These are phyloP conservation scores for Plicaturopsis crispa DNA, from an alignment of 768 basidiomycete species.

Conservation along the genomic window DNA sequence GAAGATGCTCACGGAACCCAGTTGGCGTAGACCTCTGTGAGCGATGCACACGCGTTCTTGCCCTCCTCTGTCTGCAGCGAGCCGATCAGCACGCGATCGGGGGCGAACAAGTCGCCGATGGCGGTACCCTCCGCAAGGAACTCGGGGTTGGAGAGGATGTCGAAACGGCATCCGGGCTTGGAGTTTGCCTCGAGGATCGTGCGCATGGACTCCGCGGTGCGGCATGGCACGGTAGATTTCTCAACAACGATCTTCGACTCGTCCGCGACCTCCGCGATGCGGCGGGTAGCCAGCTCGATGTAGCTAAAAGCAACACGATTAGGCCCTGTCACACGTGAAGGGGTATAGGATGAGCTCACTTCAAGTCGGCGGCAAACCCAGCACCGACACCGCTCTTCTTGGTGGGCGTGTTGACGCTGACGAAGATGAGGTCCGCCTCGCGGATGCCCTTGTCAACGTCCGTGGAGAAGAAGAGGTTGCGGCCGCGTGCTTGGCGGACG, in stretches of 20 bases:
- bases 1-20: slow-evolving; percentile 80
- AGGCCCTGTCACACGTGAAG: slow-evolving; percentile 1
- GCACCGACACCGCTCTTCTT: slow-evolving; percentile 98
- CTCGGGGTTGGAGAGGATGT: slow-evolving; percentile 99
- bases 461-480: slow-evolving; percentile 96
- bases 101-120: slow-evolving; percentile 77
- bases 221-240: slow-evolving; percentile 98
- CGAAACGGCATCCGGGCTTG: slow-evolving; percentile 82
- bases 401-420: slow-evolving; percentile 97
- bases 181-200: slow-evolving; percentile 99
- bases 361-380: slow-evolving; percentile 96
- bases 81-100: slow-evolving; percentile 96
- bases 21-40: slow-evolving; percentile 83
- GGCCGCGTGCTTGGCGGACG: slow-evolving; percentile 79
- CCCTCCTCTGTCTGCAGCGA: slow-evolving; percentile 89
- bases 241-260: slow-evolving; percentile 98
- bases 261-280: slow-evolving; percentile 86
- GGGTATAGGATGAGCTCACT: slow-evolving; percentile 44
- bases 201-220: slow-evolving; percentile 98
- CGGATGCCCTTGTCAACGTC: slow-evolving; percentile 89
- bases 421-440: slow-evolving; percentile 97
- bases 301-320: slow-evolving; percentile 65
- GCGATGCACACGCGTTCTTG: slow-evolving; percentile 66
- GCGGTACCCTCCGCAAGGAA: slow-evolving; percentile 99
- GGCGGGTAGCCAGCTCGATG: slow-evolving; percentile 93